Conservation (phyloP, 2,329 filamentous ascomycete genomes). For the Talaromyces albobiverticillius region DNA sequence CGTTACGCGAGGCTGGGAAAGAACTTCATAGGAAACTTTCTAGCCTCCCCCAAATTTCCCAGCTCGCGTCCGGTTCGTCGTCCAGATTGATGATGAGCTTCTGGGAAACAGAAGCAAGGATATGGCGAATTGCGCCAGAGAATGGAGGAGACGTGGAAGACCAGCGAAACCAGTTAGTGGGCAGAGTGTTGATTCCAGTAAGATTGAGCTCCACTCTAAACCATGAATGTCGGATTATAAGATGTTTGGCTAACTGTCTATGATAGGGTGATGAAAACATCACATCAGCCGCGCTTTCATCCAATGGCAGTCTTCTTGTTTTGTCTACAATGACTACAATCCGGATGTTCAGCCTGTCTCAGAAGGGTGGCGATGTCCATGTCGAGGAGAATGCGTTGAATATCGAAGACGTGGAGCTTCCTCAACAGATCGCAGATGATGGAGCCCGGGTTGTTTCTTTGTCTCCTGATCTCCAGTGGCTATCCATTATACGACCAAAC, state of each 20-base stretch:
- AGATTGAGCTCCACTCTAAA: no score
- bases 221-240: no score
- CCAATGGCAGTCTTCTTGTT: slow-evolving; percentile 70
- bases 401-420: slow-evolving; percentile 68
- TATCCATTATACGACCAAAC: slow-evolving; percentile 56
- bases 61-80: slow-evolving; percentile 68
- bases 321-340: slow-evolving; percentile 71
- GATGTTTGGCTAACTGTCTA: background rate
- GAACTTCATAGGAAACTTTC: slow-evolving; percentile 81
- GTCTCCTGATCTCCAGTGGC: slow-evolving; percentile 47
- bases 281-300: slow-evolving; percentile 68
- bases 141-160: slow-evolving; percentile 46
- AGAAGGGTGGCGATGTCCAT: slow-evolving; percentile 45
- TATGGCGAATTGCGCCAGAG: slow-evolving; percentile 65
- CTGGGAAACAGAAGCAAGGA: slow-evolving; percentile 84
- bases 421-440: slow-evolving; percentile 52
- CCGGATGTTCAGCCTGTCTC: slow-evolving; percentile 71
- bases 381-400: slow-evolving; percentile 60
- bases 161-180: slow-evolving; percentile 53
- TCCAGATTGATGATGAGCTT: slow-evolving; percentile 80
- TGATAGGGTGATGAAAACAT: slow-evolving; percentile 73
- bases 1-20: slow-evolving; percentile 70
- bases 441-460: slow-evolving; percentile 66
- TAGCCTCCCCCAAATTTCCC: slow-evolving; percentile 75
- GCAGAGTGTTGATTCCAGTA: slow-evolving; percentile 60